These are phyloP conservation scores for Pelargonium cotyledonis DNA, from an alignment of 441 rosid species.

Conservation along the genomic window DNA sequence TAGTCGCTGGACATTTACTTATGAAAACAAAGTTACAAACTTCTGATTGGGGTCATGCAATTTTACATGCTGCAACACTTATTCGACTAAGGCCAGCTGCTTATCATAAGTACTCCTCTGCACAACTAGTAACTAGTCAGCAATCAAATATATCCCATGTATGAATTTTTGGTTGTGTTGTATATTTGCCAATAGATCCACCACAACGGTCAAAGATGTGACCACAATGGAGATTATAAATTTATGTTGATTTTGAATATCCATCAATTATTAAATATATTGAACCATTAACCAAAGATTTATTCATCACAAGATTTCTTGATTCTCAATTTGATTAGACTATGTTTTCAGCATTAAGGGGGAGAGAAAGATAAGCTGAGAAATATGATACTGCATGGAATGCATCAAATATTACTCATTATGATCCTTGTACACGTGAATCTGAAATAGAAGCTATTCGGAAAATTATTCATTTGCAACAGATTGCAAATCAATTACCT, in stretches of 20 bases:
- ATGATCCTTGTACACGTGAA: too few species aligned
- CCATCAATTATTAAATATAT: constrained; percentile 8
- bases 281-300: background rate
- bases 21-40: background rate
- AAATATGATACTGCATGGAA: background rate
- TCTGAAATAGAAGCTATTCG: too few species aligned
- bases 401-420: too few species aligned
- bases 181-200: background rate
- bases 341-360: background rate
- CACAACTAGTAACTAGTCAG: background rate
- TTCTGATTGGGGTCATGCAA: background rate
- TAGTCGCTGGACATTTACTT: background rate
- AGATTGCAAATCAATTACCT: background rate
- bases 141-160: background rate
- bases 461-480: constrained; percentile 4
- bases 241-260: background rate
- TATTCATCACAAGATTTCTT: background rate
- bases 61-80: background rate
- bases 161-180: background rate
- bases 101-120: background rate
- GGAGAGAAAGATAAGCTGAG: background rate
- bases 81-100: background rate
- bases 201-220: background rate
- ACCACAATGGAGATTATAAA: background rate
- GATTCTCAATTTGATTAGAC: background rate